Base-by-base conservation (phyloP, 2,329 filamentous ascomycete genomes). In the Hypomyces rosellus region DNA sequence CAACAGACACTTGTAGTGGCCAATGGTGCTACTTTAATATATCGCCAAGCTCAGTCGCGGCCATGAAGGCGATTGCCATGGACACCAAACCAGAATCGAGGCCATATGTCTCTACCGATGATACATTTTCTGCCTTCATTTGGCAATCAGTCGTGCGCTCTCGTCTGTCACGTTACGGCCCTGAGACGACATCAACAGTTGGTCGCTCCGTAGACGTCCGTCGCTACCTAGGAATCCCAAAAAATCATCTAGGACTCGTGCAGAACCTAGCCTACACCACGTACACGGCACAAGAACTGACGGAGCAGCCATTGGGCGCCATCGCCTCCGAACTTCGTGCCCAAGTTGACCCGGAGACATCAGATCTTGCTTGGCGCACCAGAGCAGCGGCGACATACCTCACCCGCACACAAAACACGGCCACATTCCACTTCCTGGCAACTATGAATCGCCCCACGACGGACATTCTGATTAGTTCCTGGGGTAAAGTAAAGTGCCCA, bases 381-480 rank as follows among this genome's bases (percentile, higher is more conserved):
- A 69, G 69, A n/a, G 67, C 67, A 4, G 59, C 76, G 1, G 67
- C 70, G 1, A 78, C 74, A 2, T 61, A 65, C 33, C 53, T 76
- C 3, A 37, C 60, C 0, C 56, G 59, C 7, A 52, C 60, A 3
- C 49, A 61, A 0, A 71, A 74, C 48, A 73, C 71, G 51, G 61
- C 52, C 0, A 53, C 40, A 0, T 54, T 70, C 15, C 63, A 63
- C 1, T 54, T 73, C 4, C 66, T 63, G 2, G 68, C 66, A 0
- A 60, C 56, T 3, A 48, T 74, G 2, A 65, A 74, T 30, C 54
- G 65, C 0, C 59, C 25, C 8, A 30, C 68, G 0, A 60, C 58
- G 0, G 75, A 79, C 34, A 61, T 81, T 3, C 73, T 74, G 66
- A 52, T 82, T 5, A 80, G 74, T 51, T 81, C 77, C 1, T 82